Base-by-base conservation (phyloP, 257 asterid species). In the Knoxia roxburghii region DNA sequence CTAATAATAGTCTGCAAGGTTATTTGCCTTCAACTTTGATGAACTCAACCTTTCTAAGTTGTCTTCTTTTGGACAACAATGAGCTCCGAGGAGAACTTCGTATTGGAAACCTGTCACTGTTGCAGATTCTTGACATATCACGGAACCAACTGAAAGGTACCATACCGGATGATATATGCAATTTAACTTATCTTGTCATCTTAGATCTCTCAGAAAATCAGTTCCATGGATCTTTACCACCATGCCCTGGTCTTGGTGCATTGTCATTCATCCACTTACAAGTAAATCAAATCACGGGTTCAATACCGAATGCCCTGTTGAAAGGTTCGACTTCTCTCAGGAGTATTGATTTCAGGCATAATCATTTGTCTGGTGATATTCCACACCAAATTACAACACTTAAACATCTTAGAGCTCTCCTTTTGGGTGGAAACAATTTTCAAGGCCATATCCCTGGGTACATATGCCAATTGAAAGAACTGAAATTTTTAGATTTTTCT, bases 401-500 rank as follows among this genome's bases (percentile, higher is more conserved):
- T 0, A 18, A 32, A 2, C n/a, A 26, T 8, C 51, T 71, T n/a
- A 71, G 70, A 57, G 70, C 54, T 65, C 75, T 71, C 54, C 65
- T 71, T 3, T 64, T 71, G 52, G 65, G 65, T 0, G 55, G 57
- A 14, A 71, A 63, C 14, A 39, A 54, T 0, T 64, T 71, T 29
- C 50, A 21, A 6, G 75, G 51, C 50, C 30, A 48, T 2, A 53
- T 64, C 2, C 75, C 70, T 26, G 20, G 8, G 10, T 45, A 43
- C n/a, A 41, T 71, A 52, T 71, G 70, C 37, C 30, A 56, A 6
- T 46, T 65, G 40, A 32, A 43, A 21, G 8, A 71, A 8, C 6
- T 71, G 32, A 51, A 13, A 39, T 27, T 32, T 43, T 8, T 71
- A 55, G 75, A 71, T 40, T 70, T 71, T 56, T 71, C 75, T 13